Base-by-base conservation (phyloP, 2,329 filamentous ascomycete genomes). In the Pyricularia grisea region DNA sequence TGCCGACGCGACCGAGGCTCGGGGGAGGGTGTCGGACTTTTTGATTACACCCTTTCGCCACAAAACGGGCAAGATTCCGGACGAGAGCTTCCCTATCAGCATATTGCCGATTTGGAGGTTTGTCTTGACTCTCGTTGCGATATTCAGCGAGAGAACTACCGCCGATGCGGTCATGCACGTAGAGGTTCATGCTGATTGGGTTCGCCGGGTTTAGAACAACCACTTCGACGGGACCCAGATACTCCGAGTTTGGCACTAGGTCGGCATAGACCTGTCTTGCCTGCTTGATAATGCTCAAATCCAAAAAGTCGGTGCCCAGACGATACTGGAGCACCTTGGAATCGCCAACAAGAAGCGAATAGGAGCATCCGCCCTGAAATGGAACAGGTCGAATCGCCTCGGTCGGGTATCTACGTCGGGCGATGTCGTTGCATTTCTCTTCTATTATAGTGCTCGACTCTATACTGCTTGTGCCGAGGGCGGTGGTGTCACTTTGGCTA, bases 341-440 rank as follows among this genome's bases (percentile, higher is more conserved):
- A 4, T 75, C 70, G 11, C 78, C 78, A 20, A 83, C 75, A 28
- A 77, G 74, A 7, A 85, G 70, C 0, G 84, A 86, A 72, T 85
- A 81, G 2, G 84, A 86, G 71, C 84, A 87, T 71, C 83, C 84
- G 23, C 84, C 84, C 71, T 86, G 84, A 5, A 77, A 77, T 7
- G 77, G 72, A 9, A 77, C 76, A 2, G 79, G 76, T 3, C 72
- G 71, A 30, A 81, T 73, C 3, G 10, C 20, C 42, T 12, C 63
- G 10, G 3, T 28, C 6, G 50, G 68, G 31, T 55, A 68, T n/a
- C 27, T 55, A 17, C 55, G 17, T 5, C 33, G 27, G 17, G 55
- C 63, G 36, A 70, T 70, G 28, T 42, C 67, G 60, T 67, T 64
- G 66, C 69, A 72, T 11, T 58, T 66, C 9, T 61, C 14, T 58